phyloP scores from a whole-genome alignment of 2,329 filamentous ascomycete genomes.

The Alternaria viburni region DNA sequence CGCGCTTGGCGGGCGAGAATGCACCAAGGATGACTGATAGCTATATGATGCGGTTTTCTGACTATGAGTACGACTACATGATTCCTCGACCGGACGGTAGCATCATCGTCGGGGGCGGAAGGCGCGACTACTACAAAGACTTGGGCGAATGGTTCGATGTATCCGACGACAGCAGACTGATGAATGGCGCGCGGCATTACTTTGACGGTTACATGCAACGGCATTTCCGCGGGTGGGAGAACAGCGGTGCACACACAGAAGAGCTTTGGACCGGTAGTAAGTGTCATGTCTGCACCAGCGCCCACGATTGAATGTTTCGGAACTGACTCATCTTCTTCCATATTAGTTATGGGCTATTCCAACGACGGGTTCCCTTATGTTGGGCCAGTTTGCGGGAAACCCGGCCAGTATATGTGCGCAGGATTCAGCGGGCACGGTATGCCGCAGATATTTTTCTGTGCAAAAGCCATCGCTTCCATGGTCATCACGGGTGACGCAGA shows the following conservation, averaged over 20 bases:
- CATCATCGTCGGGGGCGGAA: conserved; percentile 8
- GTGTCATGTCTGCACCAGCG: background rate
- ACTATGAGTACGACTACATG: conserved; percentile 59
- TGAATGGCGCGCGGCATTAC: conserved; percentile 22
- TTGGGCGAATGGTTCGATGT: conserved; percentile 17
- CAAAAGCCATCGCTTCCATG: conserved; percentile 47
- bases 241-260: conserved; percentile 19
- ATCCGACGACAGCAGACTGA: conserved; percentile 28
- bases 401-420: conserved; percentile 22
- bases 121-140: conserved; percentile 40
- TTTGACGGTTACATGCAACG: conserved; percentile 40
- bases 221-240: conserved; percentile 27
- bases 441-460: conserved; percentile 38
- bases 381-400: conserved; percentile 8
- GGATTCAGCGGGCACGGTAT: conserved; percentile 29
- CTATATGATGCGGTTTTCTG: conserved; percentile 54
- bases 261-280: conserved; percentile 35
- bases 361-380: conserved; percentile 21
- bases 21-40: conserved; percentile 20
- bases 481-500: conserved; percentile 6
- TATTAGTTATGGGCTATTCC: conserved; percentile 19
- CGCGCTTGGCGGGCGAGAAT: conserved; percentile 5
- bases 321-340: background rate
- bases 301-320: background rate
- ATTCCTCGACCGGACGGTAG: conserved; percentile 45